Percentiles rank a stretch among this genome's conserved stretches.
Conservation (phyloP, 176 grass and related monocot species). For the Musa schizocarpa region DNA sequence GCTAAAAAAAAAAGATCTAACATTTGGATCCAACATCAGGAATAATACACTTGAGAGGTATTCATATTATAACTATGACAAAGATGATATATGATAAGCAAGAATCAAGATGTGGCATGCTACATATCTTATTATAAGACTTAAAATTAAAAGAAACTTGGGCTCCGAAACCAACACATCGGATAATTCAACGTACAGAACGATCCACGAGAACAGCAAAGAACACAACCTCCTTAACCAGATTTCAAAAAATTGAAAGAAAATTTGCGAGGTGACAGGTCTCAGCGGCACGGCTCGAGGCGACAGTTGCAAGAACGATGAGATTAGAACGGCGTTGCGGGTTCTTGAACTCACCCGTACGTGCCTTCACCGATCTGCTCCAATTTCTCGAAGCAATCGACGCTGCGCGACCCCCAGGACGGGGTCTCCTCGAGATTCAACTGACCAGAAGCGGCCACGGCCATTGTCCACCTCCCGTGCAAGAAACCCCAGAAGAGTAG, state of each 20-base stretch:
- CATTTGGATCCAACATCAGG: neutral
- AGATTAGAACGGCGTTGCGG: neutral
- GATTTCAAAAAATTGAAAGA: neutral
- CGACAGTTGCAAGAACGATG: neutral
- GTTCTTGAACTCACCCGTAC: slow-evolving; percentile 35
- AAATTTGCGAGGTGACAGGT: neutral
- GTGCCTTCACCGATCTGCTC: slow-evolving; percentile 78
- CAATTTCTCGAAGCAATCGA: slow-evolving; percentile 71
- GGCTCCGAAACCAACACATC: too few relatives aligned
- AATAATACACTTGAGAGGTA: neutral
- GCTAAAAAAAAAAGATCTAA: neutral
- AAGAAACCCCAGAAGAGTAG: neutral
- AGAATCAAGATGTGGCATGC: too few relatives aligned
- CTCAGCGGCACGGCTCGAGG: neutral
- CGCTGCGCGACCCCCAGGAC: slow-evolving; percentile 55
- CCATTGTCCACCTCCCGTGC: slow-evolving; percentile 27
- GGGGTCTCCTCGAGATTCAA: slow-evolving; percentile 57
- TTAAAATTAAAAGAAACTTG: too few relatives aligned
- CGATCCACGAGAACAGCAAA: neutral
- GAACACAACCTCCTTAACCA: neutral
- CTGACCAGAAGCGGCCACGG: slow-evolving; percentile 45
- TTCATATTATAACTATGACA: neutral
- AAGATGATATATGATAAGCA: too few relatives aligned
- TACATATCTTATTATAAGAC: too few relatives aligned
- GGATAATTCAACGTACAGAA: too few relatives aligned